Conservation (phyloP, 495 filamentous ascomycete species). For the Aspergillus steynii region DNA sequence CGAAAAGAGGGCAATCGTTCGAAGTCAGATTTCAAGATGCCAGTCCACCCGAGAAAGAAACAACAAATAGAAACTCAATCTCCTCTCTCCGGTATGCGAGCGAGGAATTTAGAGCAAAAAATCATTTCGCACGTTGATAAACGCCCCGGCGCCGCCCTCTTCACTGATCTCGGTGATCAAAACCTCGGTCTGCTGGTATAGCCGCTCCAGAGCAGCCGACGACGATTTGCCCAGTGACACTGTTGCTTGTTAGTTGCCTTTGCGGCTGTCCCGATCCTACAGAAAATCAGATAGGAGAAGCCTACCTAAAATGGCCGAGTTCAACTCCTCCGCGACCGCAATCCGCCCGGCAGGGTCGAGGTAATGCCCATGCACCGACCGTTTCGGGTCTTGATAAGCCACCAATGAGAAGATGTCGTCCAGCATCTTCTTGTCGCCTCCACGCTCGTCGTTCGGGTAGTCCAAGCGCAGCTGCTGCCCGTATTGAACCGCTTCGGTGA, state of each 20-base stretch:
- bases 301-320: slow-evolving; percentile 89
- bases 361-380: slow-evolving; percentile 72
- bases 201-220: slow-evolving; percentile 78
- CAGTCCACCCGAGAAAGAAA: not conserved
- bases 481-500: slow-evolving; percentile 73
- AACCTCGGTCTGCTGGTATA: slow-evolving; percentile 85
- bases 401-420: slow-evolving; percentile 87
- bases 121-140: slow-evolving; percentile 77
- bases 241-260: slow-evolving; percentile 30
- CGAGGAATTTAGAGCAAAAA: slow-evolving; percentile 45
- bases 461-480: slow-evolving; percentile 76
- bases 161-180: slow-evolving; percentile 80
- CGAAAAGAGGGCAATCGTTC: not conserved
- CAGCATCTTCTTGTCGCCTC: slow-evolving; percentile 72
- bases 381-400: slow-evolving; percentile 78
- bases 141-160: slow-evolving; percentile 81
- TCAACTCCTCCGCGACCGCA: slow-evolving; percentile 88
- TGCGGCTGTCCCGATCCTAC: not conserved
- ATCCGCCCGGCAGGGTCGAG: slow-evolving; percentile 74
- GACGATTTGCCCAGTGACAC: slow-evolving; percentile 90
- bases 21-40: not conserved
- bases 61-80: slow-evolving; percentile 8
- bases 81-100: slow-evolving; percentile 11
- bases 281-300: slow-evolving; percentile 8
- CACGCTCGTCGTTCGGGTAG: slow-evolving; percentile 65